These are phyloP conservation scores for Garcia nutans DNA, from an alignment of 345 rosid species.

Conservation along the genomic window DNA sequence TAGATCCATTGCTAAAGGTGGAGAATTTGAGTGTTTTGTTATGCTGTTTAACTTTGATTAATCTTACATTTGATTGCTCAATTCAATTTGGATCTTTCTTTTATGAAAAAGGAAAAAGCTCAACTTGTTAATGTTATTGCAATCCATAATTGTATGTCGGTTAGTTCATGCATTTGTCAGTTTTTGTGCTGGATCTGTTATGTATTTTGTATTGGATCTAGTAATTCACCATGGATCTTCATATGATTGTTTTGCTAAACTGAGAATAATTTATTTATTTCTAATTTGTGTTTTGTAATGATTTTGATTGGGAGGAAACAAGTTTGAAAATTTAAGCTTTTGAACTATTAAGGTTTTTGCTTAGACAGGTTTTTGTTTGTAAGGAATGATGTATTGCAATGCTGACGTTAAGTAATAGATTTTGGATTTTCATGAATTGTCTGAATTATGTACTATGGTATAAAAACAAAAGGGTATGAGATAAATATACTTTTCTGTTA, in stretches of 20 bases:
- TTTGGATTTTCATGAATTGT: slow-evolving; percentile 1
- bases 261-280: background rate
- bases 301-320: background rate
- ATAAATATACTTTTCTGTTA: background rate
- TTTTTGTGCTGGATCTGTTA: slow-evolving; percentile 1
- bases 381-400: background rate
- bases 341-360: background rate
- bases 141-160: background rate
- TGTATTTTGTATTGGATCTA: slow-evolving; percentile 18
- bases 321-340: background rate
- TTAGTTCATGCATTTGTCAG: background rate
- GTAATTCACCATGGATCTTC: background rate
- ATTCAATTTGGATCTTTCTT: slow-evolving; percentile 21
- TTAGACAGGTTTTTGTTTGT: background rate
- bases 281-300: background rate
- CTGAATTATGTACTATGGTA: background rate
- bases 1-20: slow-evolving; percentile 22
- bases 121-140: background rate
- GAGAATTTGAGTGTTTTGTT: background rate
- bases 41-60: background rate
- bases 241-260: background rate
- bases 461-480: background rate
- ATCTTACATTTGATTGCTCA: slow-evolving; percentile 8
- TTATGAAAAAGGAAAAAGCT: background rate
- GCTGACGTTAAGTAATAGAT: background rate